These are phyloP conservation scores for Metschnikowia gelsemii DNA, from an alignment of 805 yeast species.

Conservation along the genomic window DNA sequence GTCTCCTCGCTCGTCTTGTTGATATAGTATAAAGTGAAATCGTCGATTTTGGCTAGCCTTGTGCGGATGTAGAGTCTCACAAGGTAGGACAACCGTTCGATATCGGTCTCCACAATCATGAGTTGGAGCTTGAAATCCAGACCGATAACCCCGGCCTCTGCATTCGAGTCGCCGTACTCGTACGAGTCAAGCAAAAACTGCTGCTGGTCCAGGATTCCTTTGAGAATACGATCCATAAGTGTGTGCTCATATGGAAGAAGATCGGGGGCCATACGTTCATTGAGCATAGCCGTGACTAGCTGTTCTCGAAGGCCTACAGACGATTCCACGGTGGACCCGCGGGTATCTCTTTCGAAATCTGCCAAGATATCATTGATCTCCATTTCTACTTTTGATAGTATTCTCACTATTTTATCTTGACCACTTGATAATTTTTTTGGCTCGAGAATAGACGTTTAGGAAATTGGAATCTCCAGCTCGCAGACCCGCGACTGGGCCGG, in stretches of 20 bases:
- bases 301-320: slow-evolving; percentile 33
- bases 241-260: slow-evolving; percentile 69
- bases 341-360: slow-evolving; percentile 51
- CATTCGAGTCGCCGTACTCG: slow-evolving; percentile 62
- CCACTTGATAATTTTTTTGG: no score
- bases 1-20: slow-evolving; percentile 30
- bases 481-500: no score
- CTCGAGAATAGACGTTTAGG: no score
- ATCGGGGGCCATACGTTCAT: slow-evolving; percentile 86
- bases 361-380: slow-evolving; percentile 69
- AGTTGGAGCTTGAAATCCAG: slow-evolving; percentile 72
- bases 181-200: slow-evolving; percentile 75
- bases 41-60: slow-evolving; percentile 73
- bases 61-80: slow-evolving; percentile 80
- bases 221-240: slow-evolving; percentile 57
- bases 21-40: slow-evolving; percentile 59
- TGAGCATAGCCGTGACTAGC: slow-evolving; percentile 68
- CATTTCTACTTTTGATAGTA: slow-evolving; percentile 40
- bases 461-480: no score
- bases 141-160: slow-evolving; percentile 21
- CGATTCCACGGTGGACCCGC: slow-evolving; percentile 9
- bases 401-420: no score
- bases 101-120: slow-evolving; percentile 85
- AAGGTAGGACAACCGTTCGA: slow-evolving; percentile 81
- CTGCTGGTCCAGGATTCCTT: slow-evolving; percentile 64